Base-by-base conservation (phyloP, 2,329 filamentous ascomycete genomes). In the Escovopsis sp. region DNA sequence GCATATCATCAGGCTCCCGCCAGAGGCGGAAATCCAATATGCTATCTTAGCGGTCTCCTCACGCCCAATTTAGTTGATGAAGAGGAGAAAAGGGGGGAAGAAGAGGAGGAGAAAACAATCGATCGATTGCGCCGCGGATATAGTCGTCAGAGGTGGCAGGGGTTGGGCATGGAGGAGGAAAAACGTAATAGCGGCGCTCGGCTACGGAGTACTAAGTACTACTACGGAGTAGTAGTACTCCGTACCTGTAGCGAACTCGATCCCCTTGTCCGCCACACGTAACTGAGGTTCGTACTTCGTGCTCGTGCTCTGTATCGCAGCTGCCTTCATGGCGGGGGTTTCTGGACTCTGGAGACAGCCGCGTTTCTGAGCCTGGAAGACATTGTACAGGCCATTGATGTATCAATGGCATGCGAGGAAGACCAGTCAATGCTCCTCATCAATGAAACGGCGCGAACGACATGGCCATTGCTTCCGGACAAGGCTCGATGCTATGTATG, bases 31-130 rank as follows among this genome's bases (percentile, higher is more conserved):
- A 66, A 60, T 61, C 61, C 64, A 65, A 72, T 79, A 61, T 65
- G 62, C 43, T 68, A 59, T 61, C 65, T 58, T 47, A 72, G 73
- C 75, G 72, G 68, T 68, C 78, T 83, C 82, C 73, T 87, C 81
- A 81, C 70, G 60, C 75, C 78, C 80, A 79, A 74, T 56, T 76
- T 85, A 85, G 80, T 85, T 85, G 77, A 72, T 75, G 63, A 59
- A 64, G 69, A 72, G 65, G 60, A 64, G 64, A 67, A 55, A 53
- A 48, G 44, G 53, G 55, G 55, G 53, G 48, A 45, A 53, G 55
- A 44, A 48, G 43, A 50, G 42, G 42, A 45, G n/a, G 35, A 18
- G 37, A 12, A 23, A 30, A 9, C 5, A 39, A 39, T 12, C 26
- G 26, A 18, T 18, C 37, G 26, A 32, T 3, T 32, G 28, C 8